Conservation (phyloP, 768 basidiomycete genomes). For the Rhizopogon vesiculosus region DNA sequence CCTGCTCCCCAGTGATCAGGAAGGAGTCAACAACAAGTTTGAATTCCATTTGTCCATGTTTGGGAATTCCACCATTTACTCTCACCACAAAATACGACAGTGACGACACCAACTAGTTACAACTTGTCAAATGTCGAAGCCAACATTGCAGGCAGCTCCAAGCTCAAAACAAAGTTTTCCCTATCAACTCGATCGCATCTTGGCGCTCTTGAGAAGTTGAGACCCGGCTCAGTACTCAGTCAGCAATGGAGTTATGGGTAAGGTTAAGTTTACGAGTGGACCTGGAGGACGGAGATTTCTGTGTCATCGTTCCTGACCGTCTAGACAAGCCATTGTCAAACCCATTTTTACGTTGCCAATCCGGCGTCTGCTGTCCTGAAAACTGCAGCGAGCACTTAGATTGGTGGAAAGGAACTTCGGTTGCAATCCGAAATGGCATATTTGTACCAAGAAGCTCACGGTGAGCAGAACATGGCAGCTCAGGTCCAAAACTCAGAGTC, state of each 20-base stretch:
- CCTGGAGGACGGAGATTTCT: slow-evolving; percentile 22
- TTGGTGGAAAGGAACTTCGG: not conserved
- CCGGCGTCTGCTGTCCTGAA: not conserved
- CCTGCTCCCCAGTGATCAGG: not conserved
- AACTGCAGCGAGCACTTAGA: not conserved
- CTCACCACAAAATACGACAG: not conserved
- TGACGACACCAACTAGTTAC: too few species aligned
- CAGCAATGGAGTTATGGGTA: slow-evolving; percentile 12
- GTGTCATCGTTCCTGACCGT: slow-evolving; percentile 10
- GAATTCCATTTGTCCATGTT: slow-evolving; percentile 29
- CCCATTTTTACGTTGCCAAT: not conserved
- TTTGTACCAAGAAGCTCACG: not conserved
- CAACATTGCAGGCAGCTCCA: not conserved
- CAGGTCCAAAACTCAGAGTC: not conserved
- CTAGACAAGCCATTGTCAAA: not conserved
- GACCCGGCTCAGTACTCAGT: not conserved
- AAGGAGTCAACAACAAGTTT: not conserved
- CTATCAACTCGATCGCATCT: not conserved
- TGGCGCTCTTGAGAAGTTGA: not conserved
- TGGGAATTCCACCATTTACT: slow-evolving; percentile 15
- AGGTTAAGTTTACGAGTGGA: slow-evolving; percentile 27
- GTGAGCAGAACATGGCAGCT: not conserved
- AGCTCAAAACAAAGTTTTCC: not conserved
- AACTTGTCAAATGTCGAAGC: not conserved
- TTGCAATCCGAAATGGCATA: not conserved